Base-by-base conservation (phyloP, 2,329 filamentous ascomycete species). In the Bipolaris oryzae region DNA sequence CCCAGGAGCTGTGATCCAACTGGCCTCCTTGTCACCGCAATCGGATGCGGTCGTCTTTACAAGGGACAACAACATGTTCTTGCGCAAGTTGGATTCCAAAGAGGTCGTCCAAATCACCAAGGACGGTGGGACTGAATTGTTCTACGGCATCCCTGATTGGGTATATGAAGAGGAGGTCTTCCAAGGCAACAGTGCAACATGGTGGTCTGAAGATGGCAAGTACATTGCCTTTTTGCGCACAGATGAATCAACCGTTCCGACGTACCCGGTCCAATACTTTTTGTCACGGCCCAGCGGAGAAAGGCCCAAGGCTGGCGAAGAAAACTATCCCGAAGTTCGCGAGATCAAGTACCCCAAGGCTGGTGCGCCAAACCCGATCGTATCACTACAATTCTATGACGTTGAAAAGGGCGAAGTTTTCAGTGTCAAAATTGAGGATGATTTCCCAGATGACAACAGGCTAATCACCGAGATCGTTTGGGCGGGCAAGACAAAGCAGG, bases 281-380 rank as follows among this genome's bases (percentile, higher is more conserved):
- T 80, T 97, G 58, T 91, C 91, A 21, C 84, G 92, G 41, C 94
- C 95, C 2, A 96, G 91, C 63, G 92, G 92, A 23, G 83, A 85
- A 45, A 63, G 82, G 45, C 88, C 92, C 3, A 75, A 80, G 7
- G 78, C 84, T 1, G 92, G 91, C 18, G 85, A 96, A 64, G 92
- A 97, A 74, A 87, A 86, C 50, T 99, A 99, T 72, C 95, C 95
- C 0, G 93, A 98, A 71, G 88, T 94, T 34, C 86, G 89, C 61
- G 81, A 92, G 67, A 96, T 99, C 84, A 99, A 99, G 77, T 99
- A 99, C 70, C 96, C 95, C 45, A 98, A 98, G 76, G 90, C 95
- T 18, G 96, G 95, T 3, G 89, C 93, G 2, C 92, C 94, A 44
- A 99, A 99, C 74, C 95, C 95, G 0, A 86, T 91, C 13, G 94